These are phyloP conservation scores for Ostreobium quekettii DNA, from an alignment of 139 green algal genomes.

Conservation along the genomic window DNA sequence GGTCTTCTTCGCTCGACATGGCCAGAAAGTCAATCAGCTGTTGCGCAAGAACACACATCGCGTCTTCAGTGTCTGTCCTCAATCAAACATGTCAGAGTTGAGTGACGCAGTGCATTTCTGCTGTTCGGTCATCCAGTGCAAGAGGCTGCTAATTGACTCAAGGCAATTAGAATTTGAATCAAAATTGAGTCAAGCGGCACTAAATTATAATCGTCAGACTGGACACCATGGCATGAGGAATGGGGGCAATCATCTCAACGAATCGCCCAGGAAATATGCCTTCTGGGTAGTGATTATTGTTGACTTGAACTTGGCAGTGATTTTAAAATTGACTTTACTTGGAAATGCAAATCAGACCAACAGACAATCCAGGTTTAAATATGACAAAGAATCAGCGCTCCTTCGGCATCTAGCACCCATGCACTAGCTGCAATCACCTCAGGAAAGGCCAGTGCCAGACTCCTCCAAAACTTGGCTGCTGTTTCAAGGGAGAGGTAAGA, in stretches of 20 bases:
- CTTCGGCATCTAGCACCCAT: background rate
- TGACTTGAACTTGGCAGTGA: too few relatives aligned
- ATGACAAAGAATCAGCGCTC: background rate
- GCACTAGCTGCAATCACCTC: background rate
- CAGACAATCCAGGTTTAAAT: background rate
- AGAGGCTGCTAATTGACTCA: background rate
- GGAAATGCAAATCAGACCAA: background rate
- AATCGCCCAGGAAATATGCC: background rate
- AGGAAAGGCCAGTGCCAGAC: background rate
- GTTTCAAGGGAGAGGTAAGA: slow-evolving; percentile 1
- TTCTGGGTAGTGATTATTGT: background rate
- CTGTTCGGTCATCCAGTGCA: background rate
- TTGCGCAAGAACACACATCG: background rate
- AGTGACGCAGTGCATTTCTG: background rate
- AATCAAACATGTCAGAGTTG: background rate
- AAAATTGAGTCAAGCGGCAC: too few relatives aligned
- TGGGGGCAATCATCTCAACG: too few relatives aligned
- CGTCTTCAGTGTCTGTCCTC: background rate
- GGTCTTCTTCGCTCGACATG: background rate
- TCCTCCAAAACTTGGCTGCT: background rate
- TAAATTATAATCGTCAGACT: too few relatives aligned
- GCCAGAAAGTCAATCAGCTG: slow-evolving; percentile 2
- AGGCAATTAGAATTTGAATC: background rate
- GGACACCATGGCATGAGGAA: too few relatives aligned
- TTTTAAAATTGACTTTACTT: background rate